Conservation (phyloP, 1,284 basidiomycete species). For the Agroathelia rolfsii region DNA sequence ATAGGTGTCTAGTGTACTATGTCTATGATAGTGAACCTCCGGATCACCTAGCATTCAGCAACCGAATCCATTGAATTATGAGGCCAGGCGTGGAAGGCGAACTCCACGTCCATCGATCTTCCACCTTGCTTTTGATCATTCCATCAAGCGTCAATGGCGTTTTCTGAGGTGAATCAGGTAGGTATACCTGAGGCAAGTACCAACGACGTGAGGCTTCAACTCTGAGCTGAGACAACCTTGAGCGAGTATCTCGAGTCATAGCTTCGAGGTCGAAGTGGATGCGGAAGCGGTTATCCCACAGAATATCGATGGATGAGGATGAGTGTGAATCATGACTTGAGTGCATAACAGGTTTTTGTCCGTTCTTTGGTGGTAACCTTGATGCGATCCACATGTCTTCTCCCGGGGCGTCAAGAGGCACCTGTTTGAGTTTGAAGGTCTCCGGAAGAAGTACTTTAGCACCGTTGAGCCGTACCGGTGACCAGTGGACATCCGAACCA, state of each 20-base stretch:
- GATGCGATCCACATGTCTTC: slow-evolving; percentile 18
- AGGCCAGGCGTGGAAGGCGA: slow-evolving; percentile 30
- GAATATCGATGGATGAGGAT: slow-evolving; percentile 22
- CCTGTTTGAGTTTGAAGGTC: slow-evolving; percentile 14
- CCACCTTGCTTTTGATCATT: neutral
- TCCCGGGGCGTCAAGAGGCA: slow-evolving; percentile 12
- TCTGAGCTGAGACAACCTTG: slow-evolving; percentile 4
- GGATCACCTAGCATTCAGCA: slow-evolving; percentile 29
- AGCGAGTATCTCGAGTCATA: slow-evolving; percentile 23
- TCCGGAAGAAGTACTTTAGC: slow-evolving; percentile 19
- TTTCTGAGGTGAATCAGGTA: slow-evolving; percentile 11
- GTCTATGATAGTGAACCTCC: neutral
- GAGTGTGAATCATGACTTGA: too few species aligned
- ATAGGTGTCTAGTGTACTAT: too few species aligned
- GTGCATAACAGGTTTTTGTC: slow-evolving; percentile 8
- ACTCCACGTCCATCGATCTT: neutral
- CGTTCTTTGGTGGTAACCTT: slow-evolving; percentile 16
- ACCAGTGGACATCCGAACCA: slow-evolving; percentile 56
- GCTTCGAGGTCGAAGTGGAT: slow-evolving; percentile 33
- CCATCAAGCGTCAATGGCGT: slow-evolving; percentile 1
- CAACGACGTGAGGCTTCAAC: slow-evolving; percentile 29
- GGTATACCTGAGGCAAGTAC: slow-evolving; percentile 38
- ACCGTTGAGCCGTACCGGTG: slow-evolving; percentile 31
- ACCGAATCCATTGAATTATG: slow-evolving; percentile 34
- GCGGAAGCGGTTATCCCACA: slow-evolving; percentile 54